Conservation (phyloP, 139 green algal species). For the Chlorella sp. region DNA sequence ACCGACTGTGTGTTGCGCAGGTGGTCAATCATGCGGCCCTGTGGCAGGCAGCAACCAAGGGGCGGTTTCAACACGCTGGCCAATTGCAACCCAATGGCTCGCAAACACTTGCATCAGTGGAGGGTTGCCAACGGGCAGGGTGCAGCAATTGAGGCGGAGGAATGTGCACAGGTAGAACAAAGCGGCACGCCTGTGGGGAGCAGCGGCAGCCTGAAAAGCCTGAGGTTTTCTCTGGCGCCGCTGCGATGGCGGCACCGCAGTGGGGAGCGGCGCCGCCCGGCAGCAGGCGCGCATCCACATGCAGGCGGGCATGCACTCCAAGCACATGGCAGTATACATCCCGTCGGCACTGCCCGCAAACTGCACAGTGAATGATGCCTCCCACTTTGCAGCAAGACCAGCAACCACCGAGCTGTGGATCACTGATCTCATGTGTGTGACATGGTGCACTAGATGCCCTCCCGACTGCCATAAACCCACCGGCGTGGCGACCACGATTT, state of each 20-base stretch:
- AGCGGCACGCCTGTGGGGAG: neutral
- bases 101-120: no score
- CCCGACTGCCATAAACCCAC: conserved; percentile 39
- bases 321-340: no score
- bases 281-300: no score
- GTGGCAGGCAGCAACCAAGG: neutral
- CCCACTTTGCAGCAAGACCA: neutral
- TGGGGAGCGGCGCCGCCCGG: neutral
- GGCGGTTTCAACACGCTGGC: neutral
- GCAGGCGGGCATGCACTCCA: no score
- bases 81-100: no score
- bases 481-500: conserved; percentile 95
- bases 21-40: conserved; percentile 93
- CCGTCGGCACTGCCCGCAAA: no score
- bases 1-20: conserved; percentile 88
- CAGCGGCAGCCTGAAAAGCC: conserved; percentile 10
- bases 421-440: no score
- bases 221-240: neutral
- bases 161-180: conserved; percentile 17
- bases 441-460: no score
- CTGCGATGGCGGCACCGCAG: neutral
- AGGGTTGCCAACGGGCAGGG: no score
- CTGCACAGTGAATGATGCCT: neutral
- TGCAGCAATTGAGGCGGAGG: neutral
- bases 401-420: neutral